These are phyloP conservation scores for Carex arenaria DNA, from an alignment of 202 grass and related monocot genomes.

Conservation along the genomic window DNA sequence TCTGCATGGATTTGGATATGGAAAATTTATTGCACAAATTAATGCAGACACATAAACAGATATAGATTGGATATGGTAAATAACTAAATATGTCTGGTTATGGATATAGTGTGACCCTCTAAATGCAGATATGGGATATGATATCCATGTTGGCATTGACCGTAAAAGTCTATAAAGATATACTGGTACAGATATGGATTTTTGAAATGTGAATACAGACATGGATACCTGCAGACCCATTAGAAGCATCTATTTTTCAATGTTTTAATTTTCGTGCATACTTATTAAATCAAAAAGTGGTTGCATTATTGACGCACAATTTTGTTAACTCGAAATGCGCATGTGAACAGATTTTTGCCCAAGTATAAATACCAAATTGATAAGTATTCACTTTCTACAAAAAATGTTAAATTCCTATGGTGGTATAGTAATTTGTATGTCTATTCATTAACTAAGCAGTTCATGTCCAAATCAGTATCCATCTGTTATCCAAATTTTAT, in stretches of 20 bases:
- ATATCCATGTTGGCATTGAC: background rate
- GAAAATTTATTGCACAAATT: background rate
- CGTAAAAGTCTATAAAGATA: background rate
- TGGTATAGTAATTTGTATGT: background rate
- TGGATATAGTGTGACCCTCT: background rate
- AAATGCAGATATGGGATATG: background rate
- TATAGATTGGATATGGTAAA: background rate
- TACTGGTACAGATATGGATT: background rate
- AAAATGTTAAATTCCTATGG: background rate
- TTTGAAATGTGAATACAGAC: background rate
- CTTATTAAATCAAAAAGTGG: background rate
- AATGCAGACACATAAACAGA: background rate
- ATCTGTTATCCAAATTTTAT: background rate
- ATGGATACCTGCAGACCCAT: conserved; percentile 3
- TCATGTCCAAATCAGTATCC: background rate
- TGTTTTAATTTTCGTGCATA: background rate
- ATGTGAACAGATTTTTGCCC: background rate
- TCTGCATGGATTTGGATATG: background rate
- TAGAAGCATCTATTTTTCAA: conserved; percentile 3
- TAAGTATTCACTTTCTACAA: background rate
- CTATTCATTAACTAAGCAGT: background rate
- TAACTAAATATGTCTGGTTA: background rate
- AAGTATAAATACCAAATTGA: background rate
- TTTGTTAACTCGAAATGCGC: background rate
- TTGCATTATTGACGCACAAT: background rate